Evolutionary conservation across 2,329 filamentous ascomycete genomes (phyloP), one percentile per base, ranked within the genome.

Genomic region (Fusarium newnesense): DNA sequence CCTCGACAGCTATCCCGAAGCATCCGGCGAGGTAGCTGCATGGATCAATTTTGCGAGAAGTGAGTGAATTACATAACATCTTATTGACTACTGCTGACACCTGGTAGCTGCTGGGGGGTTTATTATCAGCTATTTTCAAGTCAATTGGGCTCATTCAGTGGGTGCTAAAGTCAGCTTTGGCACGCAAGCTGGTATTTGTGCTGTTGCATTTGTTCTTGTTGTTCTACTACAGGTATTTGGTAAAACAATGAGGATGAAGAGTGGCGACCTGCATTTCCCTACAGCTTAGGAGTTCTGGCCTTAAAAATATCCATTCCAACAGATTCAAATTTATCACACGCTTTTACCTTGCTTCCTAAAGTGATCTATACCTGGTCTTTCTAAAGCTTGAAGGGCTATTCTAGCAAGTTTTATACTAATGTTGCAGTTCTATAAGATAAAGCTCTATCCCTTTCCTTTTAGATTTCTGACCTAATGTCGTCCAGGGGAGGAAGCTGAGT

Each of bases 211-310:
- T 28, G 18, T 53, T 21, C 37, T 53, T 13, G 1, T 53, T 3
- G 0, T 53, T 26, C 1, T 12, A 0, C 12, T 53, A 5, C 49
- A 53, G 15, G 7, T 16, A 3, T 28, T 28, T 3, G 49, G 49
- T 2, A 53, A 53, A 3, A 12, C 18, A 12, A 21, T 53, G 24
- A 53, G 49, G 5, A 2, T 0, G 0, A 21, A 16, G n/a, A 37
- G 12, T 7, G 32, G 49, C 21, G 15, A 53, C 2, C 0, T 53
- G 10, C 4, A 0, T 0, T 53, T 28, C 9, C 24, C 47, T 9
- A 34, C 21, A 3, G 21, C 10, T 12, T 28, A 46, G 21, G 4
- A 42, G 10, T 4, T 21, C n/a, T 21, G 39, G 11, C 19, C 37
- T 39, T 21, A 2, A 8, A 3, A 34, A 16, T 34, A 16, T 34